Evolutionary conservation across 306 rosid genomes (phyloP).

Genomic region (Prinsepia uniflora): DNA sequence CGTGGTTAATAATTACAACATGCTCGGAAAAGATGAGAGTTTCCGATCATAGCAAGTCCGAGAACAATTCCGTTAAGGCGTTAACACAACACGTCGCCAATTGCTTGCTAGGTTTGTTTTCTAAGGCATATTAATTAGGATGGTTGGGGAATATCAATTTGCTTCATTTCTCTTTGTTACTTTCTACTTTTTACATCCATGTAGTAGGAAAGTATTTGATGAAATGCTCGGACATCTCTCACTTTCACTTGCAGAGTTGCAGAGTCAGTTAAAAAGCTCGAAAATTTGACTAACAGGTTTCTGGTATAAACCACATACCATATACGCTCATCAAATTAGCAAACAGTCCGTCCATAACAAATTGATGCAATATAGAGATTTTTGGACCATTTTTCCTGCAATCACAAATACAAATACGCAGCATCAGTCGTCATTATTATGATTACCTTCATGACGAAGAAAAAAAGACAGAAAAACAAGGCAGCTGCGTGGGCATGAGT

Average conservation of each 20-base stretch:
- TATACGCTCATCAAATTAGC: conserved; percentile 51
- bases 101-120: no score
- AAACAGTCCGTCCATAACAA: conserved; percentile 87
- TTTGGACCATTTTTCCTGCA: conserved; percentile 92
- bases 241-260: conserved; percentile 12
- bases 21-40: no score
- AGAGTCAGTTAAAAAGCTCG: conserved; percentile 21
- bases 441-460: not conserved
- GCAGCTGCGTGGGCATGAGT: not conserved
- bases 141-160: not conserved
- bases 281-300: conserved; percentile 28
- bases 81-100: no score
- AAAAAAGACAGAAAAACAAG: not conserved
- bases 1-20: no score
- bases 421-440: not conserved
- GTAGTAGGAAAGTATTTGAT: conserved; percentile 19
- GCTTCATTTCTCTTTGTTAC: conserved; percentile 13
- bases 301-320: conserved; percentile 26
- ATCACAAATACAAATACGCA: conserved; percentile 9
- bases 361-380: conserved; percentile 91
- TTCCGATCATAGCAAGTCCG: no score
- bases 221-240: conserved; percentile 17
- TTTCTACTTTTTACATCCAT: conserved; percentile 24
- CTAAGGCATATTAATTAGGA: not conserved
- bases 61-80: no score